Base-by-base conservation (phyloP, 2,329 filamentous ascomycete species). In the Nemania sp. region DNA sequence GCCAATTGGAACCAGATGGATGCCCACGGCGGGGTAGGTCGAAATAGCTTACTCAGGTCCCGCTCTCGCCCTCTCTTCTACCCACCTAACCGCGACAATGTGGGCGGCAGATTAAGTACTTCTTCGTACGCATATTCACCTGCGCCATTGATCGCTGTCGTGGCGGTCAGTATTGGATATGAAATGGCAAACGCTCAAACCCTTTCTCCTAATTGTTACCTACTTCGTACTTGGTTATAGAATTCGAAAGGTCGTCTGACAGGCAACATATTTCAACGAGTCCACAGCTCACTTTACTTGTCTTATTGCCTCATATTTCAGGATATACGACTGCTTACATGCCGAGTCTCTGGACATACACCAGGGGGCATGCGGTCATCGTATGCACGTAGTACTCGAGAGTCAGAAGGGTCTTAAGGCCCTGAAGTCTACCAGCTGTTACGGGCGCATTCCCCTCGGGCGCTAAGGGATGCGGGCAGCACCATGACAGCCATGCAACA, bases 21-120 rank as follows among this genome's bases (percentile, higher is more conserved):
- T 56, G 33, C 41, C 52, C 52, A 52, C 52, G 52, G 56, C 56
- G 56, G 56, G 56, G 56, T n/a, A n/a, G n/a, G n/a, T 55, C 17
- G 14, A 40, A n/a, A 42, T 46, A 52, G 56, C 56, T 58, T 58
- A 58, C 56, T 58, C 56, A 56, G 56, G 56, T 49, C 52, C 56
- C 55, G 51, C 55, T 54, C 48, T 54, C 43, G 48, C 23, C 17
- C 42, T 45, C 14, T 20, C 28, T 26, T 20, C 26, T 39, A 6
- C 4, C 12, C 23, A 30, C 24, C 28, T 40, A 31, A 12, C 28
- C 28, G 28, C 9, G 28, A 14, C 14, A 23, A n/a, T n/a, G n/a
- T n/a, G n/a, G n/a, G n/a, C n/a, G n/a, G n/a, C n/a, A n/a, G n/a
- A n/a, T n/a, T n/a, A n/a, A n/a, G n/a, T n/a, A n/a, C n/a, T n/a